These are phyloP conservation scores for Malania oleifera DNA, from an alignment of 164 flowering plant species.

Conservation along the genomic window DNA sequence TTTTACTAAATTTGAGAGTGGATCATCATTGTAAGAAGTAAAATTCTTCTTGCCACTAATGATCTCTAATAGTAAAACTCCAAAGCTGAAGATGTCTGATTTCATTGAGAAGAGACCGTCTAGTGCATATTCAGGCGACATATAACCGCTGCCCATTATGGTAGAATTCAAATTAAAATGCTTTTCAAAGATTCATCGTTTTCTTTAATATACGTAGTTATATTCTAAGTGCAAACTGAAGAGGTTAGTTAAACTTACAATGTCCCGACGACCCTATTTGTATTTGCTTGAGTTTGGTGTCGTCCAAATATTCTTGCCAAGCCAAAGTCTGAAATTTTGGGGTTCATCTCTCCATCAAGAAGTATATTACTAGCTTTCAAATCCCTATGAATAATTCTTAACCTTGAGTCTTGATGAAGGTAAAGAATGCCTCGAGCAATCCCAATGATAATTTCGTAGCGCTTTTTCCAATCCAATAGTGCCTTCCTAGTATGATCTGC, in stretches of 20 bases:
- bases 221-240: too few relatives aligned
- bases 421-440: slow-evolving; percentile 42
- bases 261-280: slow-evolving; percentile 29
- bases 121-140: slow-evolving; percentile 34
- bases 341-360: slow-evolving; percentile 27
- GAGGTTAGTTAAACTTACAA: slow-evolving; percentile 11
- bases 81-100: slow-evolving; percentile 38
- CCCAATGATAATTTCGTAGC: slow-evolving; percentile 29
- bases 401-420: slow-evolving; percentile 43
- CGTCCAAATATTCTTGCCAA: slow-evolving; percentile 30
- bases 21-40: not conserved
- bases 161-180: not conserved
- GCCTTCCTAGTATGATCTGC: slow-evolving; percentile 17
- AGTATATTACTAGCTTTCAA: slow-evolving; percentile 35
- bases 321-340: slow-evolving; percentile 45
- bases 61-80: slow-evolving; percentile 27
- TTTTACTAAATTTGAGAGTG: slow-evolving; percentile 8
- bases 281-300: slow-evolving; percentile 22
- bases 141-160: slow-evolving; percentile 25
- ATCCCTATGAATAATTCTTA: slow-evolving; percentile 32
- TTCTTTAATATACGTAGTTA: not conserved
- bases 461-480: slow-evolving; percentile 28
- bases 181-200: not conserved
- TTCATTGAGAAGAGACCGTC: slow-evolving; percentile 25
- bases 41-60: slow-evolving; percentile 17